phyloP scores from a whole-genome alignment of 2,329 filamentous ascomycete genomes.

The Oidium heveae region DNA sequence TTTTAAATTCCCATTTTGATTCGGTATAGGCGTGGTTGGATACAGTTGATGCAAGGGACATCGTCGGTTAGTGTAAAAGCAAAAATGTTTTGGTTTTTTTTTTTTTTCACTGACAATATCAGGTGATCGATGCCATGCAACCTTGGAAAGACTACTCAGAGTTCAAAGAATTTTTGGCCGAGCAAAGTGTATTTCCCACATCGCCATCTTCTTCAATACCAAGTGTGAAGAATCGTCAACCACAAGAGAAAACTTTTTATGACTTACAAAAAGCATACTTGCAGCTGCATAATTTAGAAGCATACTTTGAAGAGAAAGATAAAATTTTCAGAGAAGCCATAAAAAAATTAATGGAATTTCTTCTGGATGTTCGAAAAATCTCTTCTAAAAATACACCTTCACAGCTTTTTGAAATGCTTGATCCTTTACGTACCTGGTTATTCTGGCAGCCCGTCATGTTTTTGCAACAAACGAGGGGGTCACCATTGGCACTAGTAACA shows the following conservation, averaged over 20 bases:
- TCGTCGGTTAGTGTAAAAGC: constrained; percentile 39
- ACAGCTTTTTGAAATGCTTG: constrained; percentile 74
- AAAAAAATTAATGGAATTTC: constrained; percentile 43
- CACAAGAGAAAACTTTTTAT: constrained; percentile 43
- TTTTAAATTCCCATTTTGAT: constrained; percentile 1
- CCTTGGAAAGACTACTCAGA: constrained; percentile 75
- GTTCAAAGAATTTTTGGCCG: constrained; percentile 58
- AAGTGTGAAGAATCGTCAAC: constrained; percentile 31
- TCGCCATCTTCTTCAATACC: constrained; percentile 36
- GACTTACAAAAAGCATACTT: constrained; percentile 40
- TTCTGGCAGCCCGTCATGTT: constrained; percentile 85
- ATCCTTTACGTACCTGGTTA: constrained; percentile 71
- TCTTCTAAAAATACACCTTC: constrained; percentile 45
- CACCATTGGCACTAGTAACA: constrained; percentile 55
- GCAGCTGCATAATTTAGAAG: constrained; percentile 42
- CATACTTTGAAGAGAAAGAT: constrained; percentile 39
- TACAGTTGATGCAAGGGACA: constrained; percentile 73
- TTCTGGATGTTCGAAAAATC: constrained; percentile 46
- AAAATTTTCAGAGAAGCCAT: constrained; percentile 41
- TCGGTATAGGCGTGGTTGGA: constrained; percentile 57
- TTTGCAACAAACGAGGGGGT: constrained; percentile 50
- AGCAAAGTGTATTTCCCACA: constrained; percentile 49
- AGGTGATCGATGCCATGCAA: constrained; percentile 82
- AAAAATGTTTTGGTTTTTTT: not conserved
- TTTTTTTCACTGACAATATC: constrained; percentile 2